Conservation (phyloP, 2,329 filamentous ascomycete genomes). For the Cladosporium sphaerospermum region DNA sequence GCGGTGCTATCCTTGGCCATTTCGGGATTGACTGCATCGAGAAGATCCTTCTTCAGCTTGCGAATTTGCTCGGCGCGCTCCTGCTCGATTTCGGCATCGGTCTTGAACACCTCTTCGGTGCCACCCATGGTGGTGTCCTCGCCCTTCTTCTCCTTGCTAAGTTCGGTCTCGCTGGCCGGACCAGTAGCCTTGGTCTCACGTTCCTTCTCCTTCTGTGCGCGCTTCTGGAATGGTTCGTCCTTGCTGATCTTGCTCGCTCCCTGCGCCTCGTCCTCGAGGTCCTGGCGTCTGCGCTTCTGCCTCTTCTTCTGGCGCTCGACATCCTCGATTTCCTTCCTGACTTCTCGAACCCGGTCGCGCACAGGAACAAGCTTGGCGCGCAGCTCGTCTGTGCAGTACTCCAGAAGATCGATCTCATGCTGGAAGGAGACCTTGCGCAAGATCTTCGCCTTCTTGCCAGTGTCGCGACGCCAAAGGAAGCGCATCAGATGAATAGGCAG, state of each 20-base stretch:
- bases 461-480: constrained; percentile 95
- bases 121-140: constrained; percentile 69
- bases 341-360: constrained; percentile 91
- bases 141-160: constrained; percentile 46
- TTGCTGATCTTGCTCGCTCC: constrained; percentile 23
- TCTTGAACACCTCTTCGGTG: constrained; percentile 82
- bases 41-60: constrained; percentile 80
- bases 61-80: constrained; percentile 72
- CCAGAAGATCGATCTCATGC: constrained; percentile 82
- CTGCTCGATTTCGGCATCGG: constrained; percentile 84
- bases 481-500: constrained; percentile 95
- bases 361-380: constrained; percentile 78
- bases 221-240: constrained; percentile 75
- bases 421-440: constrained; percentile 98
- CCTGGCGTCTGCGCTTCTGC: constrained; percentile 64
- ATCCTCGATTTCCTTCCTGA: constrained; percentile 92
- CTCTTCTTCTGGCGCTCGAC: constrained; percentile 86
- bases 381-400: constrained; percentile 91
- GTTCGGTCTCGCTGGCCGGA: constrained; percentile 37
- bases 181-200: constrained; percentile 29
- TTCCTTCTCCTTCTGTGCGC: constrained; percentile 67
- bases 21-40: constrained; percentile 67
- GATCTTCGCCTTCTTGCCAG: constrained; percentile 98
- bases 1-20: constrained; percentile 71
- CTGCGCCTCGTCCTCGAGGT: constrained; percentile 45